Base-by-base conservation (phyloP, 2,329 filamentous ascomycete genomes). In the Plenodomus tracheiphilus region DNA sequence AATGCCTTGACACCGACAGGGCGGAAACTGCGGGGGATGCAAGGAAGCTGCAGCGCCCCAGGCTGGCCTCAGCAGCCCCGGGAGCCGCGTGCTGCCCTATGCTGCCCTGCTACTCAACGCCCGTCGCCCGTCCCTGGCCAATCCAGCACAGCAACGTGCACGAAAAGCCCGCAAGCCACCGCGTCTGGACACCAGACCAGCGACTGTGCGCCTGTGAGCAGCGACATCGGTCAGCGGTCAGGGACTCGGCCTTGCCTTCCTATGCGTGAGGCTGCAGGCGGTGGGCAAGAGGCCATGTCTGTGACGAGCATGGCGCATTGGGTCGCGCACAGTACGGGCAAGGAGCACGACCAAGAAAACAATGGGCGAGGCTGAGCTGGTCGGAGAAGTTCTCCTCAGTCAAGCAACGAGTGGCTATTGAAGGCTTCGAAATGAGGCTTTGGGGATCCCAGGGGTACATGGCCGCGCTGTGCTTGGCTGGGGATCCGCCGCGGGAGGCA, bases 11-110 rank as follows among this genome's bases (percentile, higher is more conserved):
- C 28, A 32, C 28, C 28, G 28, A 32, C 28, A 32, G 28, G 28
- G 15, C 28, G 28, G 28, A 32, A 32, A 32, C 6, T 32, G 28
- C 28, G 28, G 28, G 28, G 28, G 13, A 32, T 46, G 51, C 44
- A 52, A 52, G 53, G 48, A 45, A 40, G 44, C 40, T 64, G 65
- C 66, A 59, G 51, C 51, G 58, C 56, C 28, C 28, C 28, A 32
- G 28, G 15, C 28, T 32, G 28, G 28, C 6, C 10, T 25, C 5
- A 5, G 5, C 22, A 25, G 5, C 22, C 22, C 22, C 22, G 22
- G 5, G 22, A 32, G 28, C 28, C 28, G 28, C 28, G 28, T 32
- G 28, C 6, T 32, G 28, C 28, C 22, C 22, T 25, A 25, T 25
- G 22, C 22, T n/a, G n/a, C 57, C 48, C 49, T 53, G 48, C 52